Base-by-base conservation (phyloP, 148 eudicot species). In the Spergularia marina region DNA sequence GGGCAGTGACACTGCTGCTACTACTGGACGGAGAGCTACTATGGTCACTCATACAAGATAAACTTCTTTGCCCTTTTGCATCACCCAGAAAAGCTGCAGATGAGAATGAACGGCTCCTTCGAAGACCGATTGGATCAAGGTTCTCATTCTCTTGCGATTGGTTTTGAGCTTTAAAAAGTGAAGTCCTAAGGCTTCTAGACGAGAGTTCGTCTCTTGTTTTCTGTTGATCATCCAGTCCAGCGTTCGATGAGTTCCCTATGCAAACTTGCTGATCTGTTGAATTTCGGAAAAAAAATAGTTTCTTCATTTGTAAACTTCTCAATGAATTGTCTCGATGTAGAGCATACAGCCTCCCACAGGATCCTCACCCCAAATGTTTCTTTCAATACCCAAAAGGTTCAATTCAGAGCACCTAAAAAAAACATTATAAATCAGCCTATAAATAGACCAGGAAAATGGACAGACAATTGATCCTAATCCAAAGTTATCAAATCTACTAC, bases 61-160 rank as follows among this genome's bases (percentile, higher is more conserved):
- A 44, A 60, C 82, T 81, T 64, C 70, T 80, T 30, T 76, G 83
- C 36, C 83, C 86, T 14, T 78, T 52, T n/a, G 73, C 81, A 79
- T 77, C 69, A 44, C 82, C 90, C 57, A 76, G 75, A 67, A 84
- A 76, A 17, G 86, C 84, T 74, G 91, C 94, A 51, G 98, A 87
- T 55, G 98, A 91, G 74, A 81, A 93, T 30, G 98, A 90, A 64
- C 77, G 90, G 75, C 97, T 87, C 74, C 91, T 87, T 73, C 94
- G 83, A 63, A 90, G 92, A 74, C 70, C 71, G 65, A 85, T 83
- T 21, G 61, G 53, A 56, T 73, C 84, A 52, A 63, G 74, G 17
- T 40, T 72, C 49, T 78, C 84, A 70, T 75, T 80, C 75, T 76
- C 89, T 70, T 78, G 58, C 65, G 62, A 77, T 75, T 78, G 72